Evolutionary conservation across 768 basidiomycete genomes (phyloP).

Genomic region (Auriscalpium microsporum): DNA sequence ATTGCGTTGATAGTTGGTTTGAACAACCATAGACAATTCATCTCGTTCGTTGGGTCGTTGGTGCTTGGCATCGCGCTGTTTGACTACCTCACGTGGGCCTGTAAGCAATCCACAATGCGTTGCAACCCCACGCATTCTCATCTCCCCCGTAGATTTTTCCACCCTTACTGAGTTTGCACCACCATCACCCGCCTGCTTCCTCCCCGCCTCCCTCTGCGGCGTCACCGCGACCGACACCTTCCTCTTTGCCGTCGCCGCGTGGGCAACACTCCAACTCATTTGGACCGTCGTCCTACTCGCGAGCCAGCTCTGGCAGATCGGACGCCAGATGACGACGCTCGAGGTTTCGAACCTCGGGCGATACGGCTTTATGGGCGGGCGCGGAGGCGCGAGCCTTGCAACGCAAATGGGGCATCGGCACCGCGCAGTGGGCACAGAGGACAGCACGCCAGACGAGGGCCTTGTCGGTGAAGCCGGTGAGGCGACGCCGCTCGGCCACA

Average conservation of each 20-base stretch:
- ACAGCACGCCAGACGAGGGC: slow-evolving; percentile 27
- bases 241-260: slow-evolving; percentile 70
- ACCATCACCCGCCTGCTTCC: slow-evolving; percentile 53
- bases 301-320: slow-evolving; percentile 87
- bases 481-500: slow-evolving; percentile 12
- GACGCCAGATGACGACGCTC: slow-evolving; percentile 90
- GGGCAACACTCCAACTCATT: slow-evolving; percentile 90
- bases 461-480: slow-evolving; percentile 41
- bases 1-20: slow-evolving; percentile 54
- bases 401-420: slow-evolving; percentile 80
- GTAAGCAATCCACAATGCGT: slow-evolving; percentile 40
- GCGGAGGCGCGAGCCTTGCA: slow-evolving; percentile 57
- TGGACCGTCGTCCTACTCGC: slow-evolving; percentile 88
- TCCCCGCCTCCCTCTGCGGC: slow-evolving; percentile 62
- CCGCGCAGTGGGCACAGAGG: slow-evolving; percentile 21
- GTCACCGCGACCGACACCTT: slow-evolving; percentile 71
- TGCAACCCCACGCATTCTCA: not conserved
- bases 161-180: slow-evolving; percentile 30
- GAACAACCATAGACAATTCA: slow-evolving; percentile 93
- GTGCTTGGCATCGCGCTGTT: slow-evolving; percentile 76
- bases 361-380: slow-evolving; percentile 95
- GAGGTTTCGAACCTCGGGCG: slow-evolving; percentile 94
- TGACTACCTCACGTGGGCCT: slow-evolving; percentile 76
- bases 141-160: slow-evolving; percentile 43
- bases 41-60: slow-evolving; percentile 83